phyloP scores from a whole-genome alignment of 306 rosid species.

The Canavalia ensiformis region DNA sequence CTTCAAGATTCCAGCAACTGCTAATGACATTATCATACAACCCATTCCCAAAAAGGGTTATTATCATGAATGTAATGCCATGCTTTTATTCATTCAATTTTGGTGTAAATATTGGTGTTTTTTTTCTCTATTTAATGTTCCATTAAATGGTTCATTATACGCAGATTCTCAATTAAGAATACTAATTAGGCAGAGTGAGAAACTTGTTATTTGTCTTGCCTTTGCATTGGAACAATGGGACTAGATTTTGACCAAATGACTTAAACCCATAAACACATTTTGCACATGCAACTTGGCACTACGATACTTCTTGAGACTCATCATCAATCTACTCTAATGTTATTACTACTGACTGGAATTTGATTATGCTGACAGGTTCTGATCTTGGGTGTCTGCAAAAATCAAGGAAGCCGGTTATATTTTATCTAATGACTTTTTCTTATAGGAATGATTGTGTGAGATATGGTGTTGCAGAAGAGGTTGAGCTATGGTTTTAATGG shows the following conservation, averaged over 20 bases:
- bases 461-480: conserved; percentile 66
- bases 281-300: conserved; percentile 21
- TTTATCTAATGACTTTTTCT: conserved; percentile 62
- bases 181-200: not conserved
- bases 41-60: not conserved
- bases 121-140: conserved; percentile 8
- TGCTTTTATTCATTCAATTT: conserved; percentile 38
- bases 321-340: not conserved
- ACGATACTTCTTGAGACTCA: not conserved
- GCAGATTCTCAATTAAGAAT: not conserved
- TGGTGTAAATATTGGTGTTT: conserved; percentile 25
- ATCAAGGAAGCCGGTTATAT: conserved; percentile 46
- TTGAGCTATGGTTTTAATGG: conserved; percentile 69
- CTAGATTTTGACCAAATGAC: conserved; percentile 33
- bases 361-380: conserved; percentile 54
- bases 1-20: conserved; percentile 15
- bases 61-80: conserved; percentile 37
- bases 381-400: conserved; percentile 33
- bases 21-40: conserved; percentile 27
- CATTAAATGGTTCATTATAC: not conserved
- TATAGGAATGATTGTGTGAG: conserved; percentile 57
- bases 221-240: not conserved
- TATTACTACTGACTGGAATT: conserved; percentile 31
- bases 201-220: conserved; percentile 11
- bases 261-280: conserved; percentile 35